Base-by-base conservation (phyloP, 495 filamentous ascomycete species). In the Penicillium goetzii region DNA sequence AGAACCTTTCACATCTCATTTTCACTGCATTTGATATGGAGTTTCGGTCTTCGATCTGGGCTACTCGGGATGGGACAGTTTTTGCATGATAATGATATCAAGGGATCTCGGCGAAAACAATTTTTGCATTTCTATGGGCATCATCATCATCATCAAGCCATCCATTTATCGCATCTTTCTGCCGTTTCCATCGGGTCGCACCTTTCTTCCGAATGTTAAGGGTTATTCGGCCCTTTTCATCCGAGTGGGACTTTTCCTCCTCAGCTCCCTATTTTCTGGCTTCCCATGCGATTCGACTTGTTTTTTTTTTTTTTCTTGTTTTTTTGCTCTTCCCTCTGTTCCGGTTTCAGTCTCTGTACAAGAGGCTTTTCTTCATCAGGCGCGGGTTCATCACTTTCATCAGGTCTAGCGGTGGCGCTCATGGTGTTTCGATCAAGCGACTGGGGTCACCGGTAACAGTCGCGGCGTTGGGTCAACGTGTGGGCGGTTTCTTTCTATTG, bases 11-110 rank as follows among this genome's bases (percentile, higher is more conserved):
- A 26, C 30, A 54, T 67, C 59, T 69, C 58, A 69, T 59, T 68
- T 52, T 55, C n/a, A 55, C 53, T 76, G 76, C 77, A 79, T 81
- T 75, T 68, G 62, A 76, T 64, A 68, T 58, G 78, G 77, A 72
- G 77, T 81, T 76, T 71, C 58, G 68, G 68, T 65, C 64, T 68
- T 68, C 36, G 63, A 50, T 53, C 41, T 64, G 63, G 52, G 43
- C 55, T 70, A 30, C 49, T 57, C 33, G 9, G 60, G 47, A n/a
- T 56, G 47, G 57, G n/a, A 30, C 58, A 63, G 53, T 68, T 65
- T 62, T 71, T 63, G 70, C 71, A 72, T 70, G 68, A 61, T 68
- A 49, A 54, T 50, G 68, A 60, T 56, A 51, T 55, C 11, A 21
- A 33, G 66, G 50, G 45, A 70, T 70, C 66, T 62, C n/a, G 38